Percentiles rank a stretch among this genome's conserved stretches.
These are phyloP conservation scores for Carpinus viminea DNA, from an alignment of 306 rosid species.

Conservation along the genomic window DNA sequence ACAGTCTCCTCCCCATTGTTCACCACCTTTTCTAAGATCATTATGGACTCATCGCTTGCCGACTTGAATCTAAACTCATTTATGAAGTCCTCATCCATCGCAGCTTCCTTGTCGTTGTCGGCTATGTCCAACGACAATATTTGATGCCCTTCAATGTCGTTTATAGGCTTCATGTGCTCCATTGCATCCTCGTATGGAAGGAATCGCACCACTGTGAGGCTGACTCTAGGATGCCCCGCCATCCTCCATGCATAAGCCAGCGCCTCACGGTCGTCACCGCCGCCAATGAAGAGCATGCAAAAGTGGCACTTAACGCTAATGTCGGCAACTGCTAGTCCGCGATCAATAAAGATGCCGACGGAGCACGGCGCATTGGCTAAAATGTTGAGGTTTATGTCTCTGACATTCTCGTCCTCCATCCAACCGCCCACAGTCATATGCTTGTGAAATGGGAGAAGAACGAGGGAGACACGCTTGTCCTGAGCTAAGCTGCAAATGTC, in stretches of 20 bases:
- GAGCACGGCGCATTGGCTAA: conserved; percentile 38
- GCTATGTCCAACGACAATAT: conserved; percentile 10
- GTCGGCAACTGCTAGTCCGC: conserved; percentile 19
- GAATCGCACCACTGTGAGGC: conserved; percentile 41
- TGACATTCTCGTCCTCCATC: background rate
- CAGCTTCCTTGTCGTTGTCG: conserved; percentile 30
- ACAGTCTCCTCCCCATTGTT: conserved; percentile 37
- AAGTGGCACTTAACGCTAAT: background rate
- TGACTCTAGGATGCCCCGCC: conserved; percentile 37
- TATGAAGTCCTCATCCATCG: conserved; percentile 42
- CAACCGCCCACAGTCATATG: conserved; percentile 3
- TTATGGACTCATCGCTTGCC: conserved; percentile 26
- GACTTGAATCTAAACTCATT: conserved; percentile 36
- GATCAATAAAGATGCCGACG: conserved; percentile 33
- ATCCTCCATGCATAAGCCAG: conserved; percentile 57
- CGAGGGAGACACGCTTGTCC: conserved; percentile 27
- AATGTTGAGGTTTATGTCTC: conserved; percentile 31
- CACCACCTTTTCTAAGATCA: conserved; percentile 30
- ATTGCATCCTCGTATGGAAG: conserved; percentile 27
- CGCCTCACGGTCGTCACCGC: conserved; percentile 69
- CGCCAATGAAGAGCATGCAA: conserved; percentile 34
- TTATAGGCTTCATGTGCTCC: conserved; percentile 1
- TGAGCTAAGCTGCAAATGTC: conserved; percentile 33
- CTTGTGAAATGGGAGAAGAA: conserved; percentile 46
- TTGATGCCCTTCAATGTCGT: background rate